Percentiles rank a stretch among this genome's conserved stretches.
Evolutionary conservation across 805 yeast species (phyloP).

Genomic region (Ogataea trehaloabstinens): DNA sequence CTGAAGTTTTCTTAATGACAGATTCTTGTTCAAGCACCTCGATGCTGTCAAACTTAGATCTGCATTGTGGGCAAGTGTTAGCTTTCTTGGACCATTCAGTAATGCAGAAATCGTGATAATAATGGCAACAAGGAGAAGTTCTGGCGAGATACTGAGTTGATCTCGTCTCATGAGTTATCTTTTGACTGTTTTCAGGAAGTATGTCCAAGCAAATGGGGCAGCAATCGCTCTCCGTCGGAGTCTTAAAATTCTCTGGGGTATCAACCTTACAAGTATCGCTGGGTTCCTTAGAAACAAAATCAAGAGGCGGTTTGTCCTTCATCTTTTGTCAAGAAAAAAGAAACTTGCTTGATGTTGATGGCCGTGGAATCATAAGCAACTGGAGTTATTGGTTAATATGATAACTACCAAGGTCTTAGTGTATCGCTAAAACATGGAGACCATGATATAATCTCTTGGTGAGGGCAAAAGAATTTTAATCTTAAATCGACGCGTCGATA

Average conservation of each 20-base stretch:
- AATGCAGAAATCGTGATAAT: conserved; percentile 35
- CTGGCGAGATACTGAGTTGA: conserved; percentile 25
- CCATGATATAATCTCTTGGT: too few relatives aligned
- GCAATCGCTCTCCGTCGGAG: conserved; percentile 8
- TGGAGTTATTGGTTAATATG: too few relatives aligned
- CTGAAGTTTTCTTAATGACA: conserved; percentile 17
- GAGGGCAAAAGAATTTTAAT: too few relatives aligned
- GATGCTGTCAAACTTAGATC: conserved; percentile 23
- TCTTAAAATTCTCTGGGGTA: too few relatives aligned
- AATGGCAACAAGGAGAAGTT: conserved; percentile 33
- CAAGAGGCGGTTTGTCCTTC: too few relatives aligned
- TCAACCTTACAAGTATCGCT: neutral
- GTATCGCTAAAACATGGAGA: too few relatives aligned
- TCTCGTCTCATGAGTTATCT: conserved; percentile 20
- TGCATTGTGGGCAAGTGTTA: conserved; percentile 36
- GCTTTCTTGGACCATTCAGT: conserved; percentile 35
- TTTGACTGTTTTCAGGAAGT: conserved; percentile 17
- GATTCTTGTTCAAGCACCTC: conserved; percentile 17
- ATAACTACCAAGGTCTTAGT: too few relatives aligned
- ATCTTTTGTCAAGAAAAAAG: too few relatives aligned
- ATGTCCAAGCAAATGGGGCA: conserved; percentile 34
- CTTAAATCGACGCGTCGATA: too few relatives aligned
- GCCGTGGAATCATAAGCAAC: too few relatives aligned
- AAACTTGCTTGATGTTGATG: too few relatives aligned
- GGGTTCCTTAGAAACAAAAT: neutral